phyloP scores from a whole-genome alignment of 2,329 filamentous ascomycete genomes.

The Colletotrichum lupini region DNA sequence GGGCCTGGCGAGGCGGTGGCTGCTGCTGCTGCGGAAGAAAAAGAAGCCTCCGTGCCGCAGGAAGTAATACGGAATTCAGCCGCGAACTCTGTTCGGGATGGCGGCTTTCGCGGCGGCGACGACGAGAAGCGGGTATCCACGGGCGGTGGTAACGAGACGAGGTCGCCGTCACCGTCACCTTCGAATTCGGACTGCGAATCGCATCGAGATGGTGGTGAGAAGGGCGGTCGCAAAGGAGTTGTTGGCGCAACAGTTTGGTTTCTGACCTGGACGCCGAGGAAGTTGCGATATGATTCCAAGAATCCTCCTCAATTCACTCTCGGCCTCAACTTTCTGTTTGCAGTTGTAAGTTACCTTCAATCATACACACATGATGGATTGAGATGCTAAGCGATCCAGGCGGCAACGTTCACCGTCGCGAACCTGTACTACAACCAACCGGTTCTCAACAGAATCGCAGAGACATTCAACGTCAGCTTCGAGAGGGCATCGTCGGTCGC shows the following conservation, averaged over 20 bases:
- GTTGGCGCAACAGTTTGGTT: background rate
- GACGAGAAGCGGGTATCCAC: background rate
- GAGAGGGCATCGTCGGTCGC: slow-evolving; percentile 76
- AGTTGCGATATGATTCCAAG: slow-evolving; percentile 75
- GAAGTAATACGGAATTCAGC: background rate
- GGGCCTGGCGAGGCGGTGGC: background rate
- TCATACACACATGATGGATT: background rate
- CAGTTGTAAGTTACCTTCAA: slow-evolving; percentile 57
- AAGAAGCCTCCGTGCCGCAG: background rate
- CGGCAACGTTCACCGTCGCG: slow-evolving; percentile 76
- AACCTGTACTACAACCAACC: slow-evolving; percentile 87
- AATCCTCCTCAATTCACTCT: slow-evolving; percentile 76
- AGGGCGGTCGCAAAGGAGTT: background rate
- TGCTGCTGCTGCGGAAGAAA: background rate
- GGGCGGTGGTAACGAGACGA: slow-evolving; percentile 11
- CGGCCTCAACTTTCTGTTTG: slow-evolving; percentile 76
- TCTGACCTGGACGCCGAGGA: slow-evolving; percentile 70
- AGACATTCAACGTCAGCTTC: slow-evolving; percentile 76
- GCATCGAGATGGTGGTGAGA: background rate
- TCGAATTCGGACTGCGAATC: slow-evolving; percentile 19
- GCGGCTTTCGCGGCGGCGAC: background rate
- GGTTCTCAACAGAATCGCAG: slow-evolving; percentile 79
- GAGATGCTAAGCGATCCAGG: slow-evolving; percentile 44
- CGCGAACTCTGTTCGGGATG: slow-evolving; percentile 4
- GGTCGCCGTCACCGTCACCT: background rate